These are phyloP conservation scores for Chalara sp. DNA, from an alignment of 2,329 filamentous ascomycete genomes.

Conservation along the genomic window DNA sequence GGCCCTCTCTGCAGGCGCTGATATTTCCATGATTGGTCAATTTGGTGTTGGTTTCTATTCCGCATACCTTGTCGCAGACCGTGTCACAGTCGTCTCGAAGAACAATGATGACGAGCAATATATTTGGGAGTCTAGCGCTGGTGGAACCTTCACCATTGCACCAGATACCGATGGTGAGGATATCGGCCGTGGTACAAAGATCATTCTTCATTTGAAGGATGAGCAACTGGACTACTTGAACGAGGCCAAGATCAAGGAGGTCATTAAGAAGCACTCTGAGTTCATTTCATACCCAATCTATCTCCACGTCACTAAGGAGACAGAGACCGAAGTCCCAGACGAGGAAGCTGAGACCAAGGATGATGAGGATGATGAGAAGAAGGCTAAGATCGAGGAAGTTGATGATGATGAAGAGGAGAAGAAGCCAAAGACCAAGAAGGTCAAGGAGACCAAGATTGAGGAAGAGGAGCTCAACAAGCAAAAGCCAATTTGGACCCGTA, in stretches of 20 bases:
- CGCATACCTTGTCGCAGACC: conserved; percentile 97
- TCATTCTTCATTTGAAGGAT: conserved; percentile 98
- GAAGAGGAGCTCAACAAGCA: conserved; percentile 99
- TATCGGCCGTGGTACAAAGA: conserved; percentile 92
- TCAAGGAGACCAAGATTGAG: conserved; percentile 98
- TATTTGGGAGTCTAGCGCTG: conserved; percentile 96
- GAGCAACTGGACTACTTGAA: conserved; percentile 98
- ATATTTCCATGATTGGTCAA: conserved; percentile 99
- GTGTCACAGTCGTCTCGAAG: conserved; percentile 93
- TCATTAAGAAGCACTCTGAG: conserved; percentile 99
- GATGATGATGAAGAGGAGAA: conserved; percentile 11
- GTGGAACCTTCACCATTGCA: conserved; percentile 91
- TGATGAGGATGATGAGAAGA: conserved; percentile 9
- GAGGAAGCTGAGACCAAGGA: conserved; percentile 29
- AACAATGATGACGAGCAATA: conserved; percentile 99
- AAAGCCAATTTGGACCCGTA: conserved; percentile 99
- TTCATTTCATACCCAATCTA: conserved; percentile 99
- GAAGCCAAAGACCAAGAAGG: conserved; percentile 77
- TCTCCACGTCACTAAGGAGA: conserved; percentile 99
- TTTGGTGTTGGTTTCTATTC: conserved; percentile 99
- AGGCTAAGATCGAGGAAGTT: conserved; percentile 11
- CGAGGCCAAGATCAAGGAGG: conserved; percentile 99
- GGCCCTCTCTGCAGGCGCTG: conserved; percentile 93
- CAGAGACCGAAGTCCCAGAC: conserved; percentile 96
- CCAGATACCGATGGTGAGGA: conserved; percentile 86